Base-by-base conservation (phyloP, 1,284 basidiomycete genomes). In the Leccinum fallax region DNA sequence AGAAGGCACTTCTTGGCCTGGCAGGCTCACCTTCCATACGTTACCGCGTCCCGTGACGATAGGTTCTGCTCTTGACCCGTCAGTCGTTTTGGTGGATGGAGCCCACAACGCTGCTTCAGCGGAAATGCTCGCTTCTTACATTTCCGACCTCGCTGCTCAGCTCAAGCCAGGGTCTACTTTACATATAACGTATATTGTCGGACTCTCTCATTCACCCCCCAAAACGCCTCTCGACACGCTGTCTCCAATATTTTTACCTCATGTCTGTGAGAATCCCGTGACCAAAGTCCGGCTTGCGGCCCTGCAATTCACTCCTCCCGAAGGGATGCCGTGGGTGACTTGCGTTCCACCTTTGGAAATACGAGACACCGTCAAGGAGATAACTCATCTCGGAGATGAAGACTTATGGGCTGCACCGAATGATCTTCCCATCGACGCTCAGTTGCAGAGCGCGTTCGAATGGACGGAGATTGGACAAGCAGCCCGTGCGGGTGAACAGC, bases 101-200 rank as follows among this genome's bases (percentile, higher is more conserved):
- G 97, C 97, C 1, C 97, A 99, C 74, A 99, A 99, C 71, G 79
- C 87, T n/a, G 88, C 92, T 5, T 95, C 95, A 0, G 85, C 94
- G 0, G 66, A 74, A 19, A 86, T 86, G 0, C 84, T 99, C 8
- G 81, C 87, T 1, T 72, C 79, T 5, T 98, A 95, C 74, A 78
- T 98, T 61, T 80, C 84, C 38, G 72, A 79, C 2, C 61, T 74
- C 19, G 61, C 69, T 34, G 52, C 65, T 77, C 56, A 68, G 66
- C 48, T 66, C 54, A 59, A 60, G 66, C 54, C 68, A 51, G 43
- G 66, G 57, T 60, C 67, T 49, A 77, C 34, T 46, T 67, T 75
- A 64, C 79, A 71, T 32, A 71, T 92, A 54, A 88, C 88, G 0
- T 94, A 88, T 71, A 81, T 97, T 66, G 75, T 95, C 43, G 85